phyloP scores from a whole-genome alignment of 2,329 filamentous ascomycete genomes.

The Leptodontidium sp. region DNA sequence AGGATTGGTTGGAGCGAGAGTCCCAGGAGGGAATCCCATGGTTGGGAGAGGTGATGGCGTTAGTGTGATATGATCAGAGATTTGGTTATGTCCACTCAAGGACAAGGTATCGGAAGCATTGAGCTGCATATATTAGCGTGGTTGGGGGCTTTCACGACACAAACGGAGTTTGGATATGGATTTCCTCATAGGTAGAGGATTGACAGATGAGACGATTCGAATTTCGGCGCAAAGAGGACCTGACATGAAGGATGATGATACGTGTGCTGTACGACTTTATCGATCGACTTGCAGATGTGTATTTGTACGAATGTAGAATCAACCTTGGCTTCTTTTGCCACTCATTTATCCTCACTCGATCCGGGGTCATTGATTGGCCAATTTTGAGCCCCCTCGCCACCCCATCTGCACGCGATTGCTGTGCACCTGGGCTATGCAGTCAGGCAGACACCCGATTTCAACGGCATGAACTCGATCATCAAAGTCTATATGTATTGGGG shows the following conservation, averaged over 20 bases:
- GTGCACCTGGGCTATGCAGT: no score
- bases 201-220: background rate
- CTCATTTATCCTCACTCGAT: no score
- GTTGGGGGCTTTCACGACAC: background rate
- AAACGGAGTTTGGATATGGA: background rate
- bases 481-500: no score
- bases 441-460: no score
- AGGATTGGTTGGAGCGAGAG: constrained; percentile 72
- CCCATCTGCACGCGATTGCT: no score
- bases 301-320: background rate
- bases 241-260: constrained; percentile 6
- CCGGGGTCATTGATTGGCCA: no score
- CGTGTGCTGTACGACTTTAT: background rate
- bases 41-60: constrained; percentile 1
- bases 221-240: constrained; percentile 4
- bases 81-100: background rate
- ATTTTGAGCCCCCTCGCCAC: no score
- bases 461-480: no score
- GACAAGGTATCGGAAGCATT: background rate
- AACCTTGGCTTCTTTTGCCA: background rate
- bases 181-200: background rate
- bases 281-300: background rate
- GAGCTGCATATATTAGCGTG: background rate
- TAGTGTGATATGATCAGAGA: constrained; percentile 14
- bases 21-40: constrained; percentile 32